Evolutionary conservation across 192 early-diverging fungal species (phyloP).

Genomic region (Umbelopsis isabellina): DNA sequence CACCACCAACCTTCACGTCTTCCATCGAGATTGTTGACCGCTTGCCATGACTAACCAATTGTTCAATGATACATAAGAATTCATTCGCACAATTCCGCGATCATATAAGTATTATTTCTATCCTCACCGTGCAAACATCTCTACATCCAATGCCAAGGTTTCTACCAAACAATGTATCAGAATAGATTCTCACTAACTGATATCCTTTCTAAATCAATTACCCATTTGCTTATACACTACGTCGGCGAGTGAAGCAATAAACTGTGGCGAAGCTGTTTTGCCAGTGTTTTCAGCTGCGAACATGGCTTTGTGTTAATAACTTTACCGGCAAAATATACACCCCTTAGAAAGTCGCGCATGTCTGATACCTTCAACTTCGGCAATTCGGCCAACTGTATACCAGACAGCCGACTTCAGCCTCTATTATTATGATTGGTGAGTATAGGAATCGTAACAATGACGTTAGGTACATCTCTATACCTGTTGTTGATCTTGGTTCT

Average conservation of each 20-base stretch:
- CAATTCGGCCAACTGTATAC: constrained; percentile 46
- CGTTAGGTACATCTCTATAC: background rate
- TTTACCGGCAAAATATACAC: background rate
- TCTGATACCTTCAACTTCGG: constrained; percentile 37
- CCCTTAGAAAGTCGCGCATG: background rate
- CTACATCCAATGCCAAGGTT: constrained; percentile 42
- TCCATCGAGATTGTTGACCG: constrained; percentile 43
- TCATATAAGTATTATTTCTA: background rate
- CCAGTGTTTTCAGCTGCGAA: constrained; percentile 6
- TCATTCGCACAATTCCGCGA: too few species aligned
- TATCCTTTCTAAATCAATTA: too few species aligned
- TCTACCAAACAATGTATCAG: constrained; percentile 23
- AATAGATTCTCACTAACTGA: too few species aligned
- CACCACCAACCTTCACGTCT: constrained; percentile 45
- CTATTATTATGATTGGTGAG: constrained; percentile 7
- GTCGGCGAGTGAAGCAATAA: constrained; percentile 46
- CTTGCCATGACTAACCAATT: constrained; percentile 40
- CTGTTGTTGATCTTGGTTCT: constrained; percentile 13
- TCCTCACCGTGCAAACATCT: constrained; percentile 43
- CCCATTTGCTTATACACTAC: constrained; percentile 44
- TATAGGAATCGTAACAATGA: too few species aligned
- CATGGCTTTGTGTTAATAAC: background rate
- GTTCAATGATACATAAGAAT: background rate
- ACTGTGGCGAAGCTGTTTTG: constrained; percentile 33
- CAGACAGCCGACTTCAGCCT: constrained; percentile 48